A percentile compares a stretch with the other conserved stretches of the same genome.
phyloP scores from a whole-genome alignment of 2,329 filamentous ascomycete species.

The Diaporthe sp. region DNA sequence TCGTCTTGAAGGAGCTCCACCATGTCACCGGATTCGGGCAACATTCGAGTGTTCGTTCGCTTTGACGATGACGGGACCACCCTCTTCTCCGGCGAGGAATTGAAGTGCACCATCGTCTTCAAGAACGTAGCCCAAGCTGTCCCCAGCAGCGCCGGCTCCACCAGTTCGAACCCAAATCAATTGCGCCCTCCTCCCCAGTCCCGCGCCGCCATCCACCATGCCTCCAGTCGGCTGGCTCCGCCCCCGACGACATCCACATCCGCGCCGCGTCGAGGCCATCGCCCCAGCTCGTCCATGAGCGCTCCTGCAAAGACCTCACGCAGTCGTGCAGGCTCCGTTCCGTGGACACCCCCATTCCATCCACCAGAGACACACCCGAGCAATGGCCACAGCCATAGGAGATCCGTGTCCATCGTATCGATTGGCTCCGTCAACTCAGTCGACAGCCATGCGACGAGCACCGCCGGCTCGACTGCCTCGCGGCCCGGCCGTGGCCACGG shows the following conservation, averaged over 20 bases:
- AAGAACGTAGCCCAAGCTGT: slow-evolving; percentile 77
- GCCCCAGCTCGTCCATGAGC: slow-evolving; percentile 74
- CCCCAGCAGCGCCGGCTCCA: slow-evolving; percentile 37
- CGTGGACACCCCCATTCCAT: slow-evolving; percentile 49
- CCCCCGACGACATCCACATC: slow-evolving; percentile 47
- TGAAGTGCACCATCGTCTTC: slow-evolving; percentile 96
- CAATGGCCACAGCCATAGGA: slow-evolving; percentile 67
- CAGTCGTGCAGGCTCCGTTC: slow-evolving; percentile 57
- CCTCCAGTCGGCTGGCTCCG: slow-evolving; percentile 53
- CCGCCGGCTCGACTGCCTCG: slow-evolving; percentile 50
- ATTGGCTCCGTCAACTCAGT: slow-evolving; percentile 68
- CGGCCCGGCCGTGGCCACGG: slow-evolving; percentile 74
- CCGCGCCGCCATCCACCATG: slow-evolving; percentile 43
- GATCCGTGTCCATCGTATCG: slow-evolving; percentile 86
- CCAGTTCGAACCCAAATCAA: slow-evolving; percentile 39
- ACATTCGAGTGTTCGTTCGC: slow-evolving; percentile 94
- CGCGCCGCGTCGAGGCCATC: slow-evolving; percentile 65
- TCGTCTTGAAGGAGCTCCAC: slow-evolving; percentile 48
- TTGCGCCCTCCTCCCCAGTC: slow-evolving; percentile 40
- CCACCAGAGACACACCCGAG: slow-evolving; percentile 33
- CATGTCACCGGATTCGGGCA: slow-evolving; percentile 66
- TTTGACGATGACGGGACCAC: slow-evolving; percentile 84
- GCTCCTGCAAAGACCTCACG: slow-evolving; percentile 56
- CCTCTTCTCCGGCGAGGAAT: slow-evolving; percentile 95
- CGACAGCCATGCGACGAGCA: slow-evolving; percentile 55